These are phyloP conservation scores for Heliamphora pulchella DNA, from an alignment of 179 eudicot species.

Conservation along the genomic window DNA sequence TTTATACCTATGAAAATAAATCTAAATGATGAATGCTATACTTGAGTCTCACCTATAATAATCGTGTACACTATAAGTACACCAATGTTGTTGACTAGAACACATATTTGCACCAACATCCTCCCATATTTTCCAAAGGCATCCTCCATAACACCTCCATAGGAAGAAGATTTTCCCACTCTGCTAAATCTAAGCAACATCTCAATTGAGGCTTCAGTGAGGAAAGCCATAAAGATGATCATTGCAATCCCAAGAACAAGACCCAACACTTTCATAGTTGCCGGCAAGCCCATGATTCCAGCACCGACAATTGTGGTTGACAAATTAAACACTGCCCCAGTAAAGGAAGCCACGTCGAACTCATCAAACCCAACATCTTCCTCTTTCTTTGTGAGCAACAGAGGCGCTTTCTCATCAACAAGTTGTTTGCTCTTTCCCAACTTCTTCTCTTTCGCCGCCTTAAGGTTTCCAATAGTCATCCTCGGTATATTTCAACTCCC, in stretches of 20 bases:
- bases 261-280: slow-evolving; percentile 57
- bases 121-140: slow-evolving; percentile 54
- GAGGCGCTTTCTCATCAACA: slow-evolving; percentile 40
- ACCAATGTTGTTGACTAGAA: slow-evolving; percentile 54
- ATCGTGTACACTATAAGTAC: slow-evolving; percentile 63
- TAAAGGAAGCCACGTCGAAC: slow-evolving; percentile 57
- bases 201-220: slow-evolving; percentile 57
- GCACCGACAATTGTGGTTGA: slow-evolving; percentile 68
- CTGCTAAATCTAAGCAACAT: slow-evolving; percentile 54
- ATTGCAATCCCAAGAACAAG: slow-evolving; percentile 45
- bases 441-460: slow-evolving; percentile 25
- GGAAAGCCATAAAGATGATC: slow-evolving; percentile 51
- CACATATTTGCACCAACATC: slow-evolving; percentile 45
- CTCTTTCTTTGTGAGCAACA: slow-evolving; percentile 48
- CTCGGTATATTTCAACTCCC: slow-evolving; percentile 1
- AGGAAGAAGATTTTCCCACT: slow-evolving; percentile 39
- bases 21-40: not conserved
- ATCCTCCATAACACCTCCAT: slow-evolving; percentile 60
- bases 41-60: slow-evolving; percentile 39
- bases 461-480: slow-evolving; percentile 34
- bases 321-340: slow-evolving; percentile 64
- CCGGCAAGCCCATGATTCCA: slow-evolving; percentile 73
- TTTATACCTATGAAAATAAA: not conserved
- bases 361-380: slow-evolving; percentile 40
- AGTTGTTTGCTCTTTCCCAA: slow-evolving; percentile 28